Evolutionary conservation across 2,329 filamentous ascomycete species (phyloP).

Genomic region (Trichoderma pleuroti): DNA sequence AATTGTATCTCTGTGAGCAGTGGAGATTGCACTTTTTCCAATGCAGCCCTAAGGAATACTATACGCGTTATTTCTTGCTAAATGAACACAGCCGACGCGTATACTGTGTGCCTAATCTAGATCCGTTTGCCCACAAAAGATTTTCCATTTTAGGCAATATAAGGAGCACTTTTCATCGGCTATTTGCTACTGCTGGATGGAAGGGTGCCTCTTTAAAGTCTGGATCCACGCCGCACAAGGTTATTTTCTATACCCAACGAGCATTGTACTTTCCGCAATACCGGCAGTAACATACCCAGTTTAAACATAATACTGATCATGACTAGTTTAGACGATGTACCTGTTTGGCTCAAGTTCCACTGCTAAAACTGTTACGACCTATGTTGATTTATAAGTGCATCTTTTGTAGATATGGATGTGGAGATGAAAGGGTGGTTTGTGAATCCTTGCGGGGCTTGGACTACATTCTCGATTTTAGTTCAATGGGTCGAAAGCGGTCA

Average conservation of each 20-base stretch:
- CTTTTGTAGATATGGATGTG: too few relatives aligned
- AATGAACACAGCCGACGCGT: not conserved
- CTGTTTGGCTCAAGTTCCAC: not conserved
- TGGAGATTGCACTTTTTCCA: not conserved
- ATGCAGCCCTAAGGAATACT: not conserved
- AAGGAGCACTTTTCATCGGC: not conserved
- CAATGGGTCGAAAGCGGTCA: too few relatives aligned
- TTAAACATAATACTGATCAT: not conserved
- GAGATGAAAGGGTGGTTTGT: too few relatives aligned
- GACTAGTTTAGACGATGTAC: too few relatives aligned
- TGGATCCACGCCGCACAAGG: too few relatives aligned
- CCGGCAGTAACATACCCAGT: not conserved
- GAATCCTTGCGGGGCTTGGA: too few relatives aligned
- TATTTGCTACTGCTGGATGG: not conserved
- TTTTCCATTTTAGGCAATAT: not conserved
- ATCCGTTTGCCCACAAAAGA: not conserved
- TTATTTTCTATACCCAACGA: too few relatives aligned
- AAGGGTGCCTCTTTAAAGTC: not conserved
- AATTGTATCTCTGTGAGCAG: not conserved
- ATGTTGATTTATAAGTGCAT: too few relatives aligned
- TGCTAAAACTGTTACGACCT: not conserved
- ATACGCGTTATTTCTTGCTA: not conserved
- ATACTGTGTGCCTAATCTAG: not conserved
- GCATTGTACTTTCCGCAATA: not conserved
- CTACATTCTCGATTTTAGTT: too few relatives aligned